These are phyloP conservation scores for Cladochytrium replicatum DNA, from an alignment of 192 early-diverging fungal genomes.

Conservation along the genomic window DNA sequence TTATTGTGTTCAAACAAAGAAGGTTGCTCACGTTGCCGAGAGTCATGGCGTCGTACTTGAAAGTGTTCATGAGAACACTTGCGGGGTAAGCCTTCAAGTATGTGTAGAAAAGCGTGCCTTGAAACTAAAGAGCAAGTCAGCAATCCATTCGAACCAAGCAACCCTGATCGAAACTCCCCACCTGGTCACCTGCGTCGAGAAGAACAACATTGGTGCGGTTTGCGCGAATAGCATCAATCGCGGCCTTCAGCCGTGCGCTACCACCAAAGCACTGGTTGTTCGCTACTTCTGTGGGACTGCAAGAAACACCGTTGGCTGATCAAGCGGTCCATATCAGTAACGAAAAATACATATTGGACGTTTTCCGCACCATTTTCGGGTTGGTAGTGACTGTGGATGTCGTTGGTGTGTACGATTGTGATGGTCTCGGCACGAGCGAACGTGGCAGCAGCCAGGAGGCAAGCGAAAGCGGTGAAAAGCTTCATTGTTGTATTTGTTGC, in stretches of 20 bases:
- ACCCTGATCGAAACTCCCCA: slow-evolving; percentile 17
- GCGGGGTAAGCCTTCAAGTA: slow-evolving; percentile 52
- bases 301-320: slow-evolving; percentile 39
- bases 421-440: slow-evolving; percentile 13
- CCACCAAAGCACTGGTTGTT: slow-evolving; percentile 37
- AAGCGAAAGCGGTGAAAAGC: too few species aligned
- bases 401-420: slow-evolving; percentile 44
- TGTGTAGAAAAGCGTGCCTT: slow-evolving; percentile 56
- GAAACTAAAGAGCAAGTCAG: neutral
- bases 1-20: too few species aligned
- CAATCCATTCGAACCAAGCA: neutral
- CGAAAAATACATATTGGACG: neutral
- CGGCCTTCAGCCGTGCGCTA: slow-evolving; percentile 49
- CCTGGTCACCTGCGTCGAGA: slow-evolving; percentile 68
- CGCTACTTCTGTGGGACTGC: slow-evolving; percentile 26
- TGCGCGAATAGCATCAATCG: slow-evolving; percentile 42
- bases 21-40: too few species aligned
- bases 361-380: neutral
- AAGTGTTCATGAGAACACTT: slow-evolving; percentile 51
- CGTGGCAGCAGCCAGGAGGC: slow-evolving; percentile 1
- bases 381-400: slow-evolving; percentile 33
- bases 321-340: slow-evolving; percentile 33
- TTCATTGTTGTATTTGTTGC: too few species aligned
- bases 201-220: slow-evolving; percentile 42
- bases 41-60: slow-evolving; percentile 47